phyloP scores from a whole-genome alignment of 257 asterid genomes.

The Solanum sejunctum region DNA sequence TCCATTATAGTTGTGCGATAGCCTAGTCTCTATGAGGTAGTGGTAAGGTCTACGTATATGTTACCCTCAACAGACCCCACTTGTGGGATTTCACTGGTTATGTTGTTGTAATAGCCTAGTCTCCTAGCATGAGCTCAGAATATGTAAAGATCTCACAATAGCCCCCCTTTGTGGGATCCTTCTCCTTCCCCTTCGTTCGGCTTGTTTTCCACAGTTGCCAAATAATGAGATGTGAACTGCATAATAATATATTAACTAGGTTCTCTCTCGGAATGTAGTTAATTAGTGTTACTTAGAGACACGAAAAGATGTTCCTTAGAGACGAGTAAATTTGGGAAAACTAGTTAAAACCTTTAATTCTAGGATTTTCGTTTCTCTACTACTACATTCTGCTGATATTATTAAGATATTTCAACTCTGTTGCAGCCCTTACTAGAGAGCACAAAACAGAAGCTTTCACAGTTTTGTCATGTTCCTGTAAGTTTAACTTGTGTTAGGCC shows the following conservation, averaged over 20 bases:
- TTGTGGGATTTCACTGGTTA: no score
- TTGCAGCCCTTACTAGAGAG: constrained; percentile 24
- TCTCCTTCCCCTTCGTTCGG: not conserved
- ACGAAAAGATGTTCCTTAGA: not conserved
- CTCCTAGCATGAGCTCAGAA: not conserved
- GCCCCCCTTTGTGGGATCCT: not conserved
- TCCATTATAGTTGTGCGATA: not conserved
- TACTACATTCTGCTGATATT: not conserved
- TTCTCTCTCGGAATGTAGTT: not conserved
- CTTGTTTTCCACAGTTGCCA: not conserved
- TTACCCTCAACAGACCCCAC: no score
- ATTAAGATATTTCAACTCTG: not conserved
- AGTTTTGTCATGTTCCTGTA: constrained; percentile 49
- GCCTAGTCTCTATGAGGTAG: not conserved
- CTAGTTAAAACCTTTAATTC: not conserved
- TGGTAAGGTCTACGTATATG: no score
- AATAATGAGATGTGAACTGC: not conserved
- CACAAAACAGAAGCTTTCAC: constrained; percentile 24
- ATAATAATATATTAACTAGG: not conserved
- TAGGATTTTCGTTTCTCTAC: not conserved
- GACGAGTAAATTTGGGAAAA: not conserved
- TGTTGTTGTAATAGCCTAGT: not conserved
- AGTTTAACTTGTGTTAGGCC: not conserved
- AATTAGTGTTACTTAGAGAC: not conserved
- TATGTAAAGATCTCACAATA: not conserved